phyloP scores from a whole-genome alignment of 2,329 filamentous ascomycete species.

The Trichoderma atrobrunneum region DNA sequence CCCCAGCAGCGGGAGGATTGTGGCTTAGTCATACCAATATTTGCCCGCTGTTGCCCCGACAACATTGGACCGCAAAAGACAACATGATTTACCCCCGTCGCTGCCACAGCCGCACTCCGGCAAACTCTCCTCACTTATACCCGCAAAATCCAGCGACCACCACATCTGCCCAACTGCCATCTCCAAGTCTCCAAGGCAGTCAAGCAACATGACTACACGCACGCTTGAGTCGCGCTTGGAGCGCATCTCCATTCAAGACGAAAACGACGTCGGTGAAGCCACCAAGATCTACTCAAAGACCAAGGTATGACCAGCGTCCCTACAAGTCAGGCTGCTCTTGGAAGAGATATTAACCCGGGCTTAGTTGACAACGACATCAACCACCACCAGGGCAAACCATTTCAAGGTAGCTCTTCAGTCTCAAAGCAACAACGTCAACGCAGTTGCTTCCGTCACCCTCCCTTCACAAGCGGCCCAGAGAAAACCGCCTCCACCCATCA shows the following conservation, averaged over 20 bases:
- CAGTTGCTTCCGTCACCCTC: slow-evolving; percentile 63
- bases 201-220: slow-evolving; percentile 62
- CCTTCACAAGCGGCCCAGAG: slow-evolving; percentile 63
- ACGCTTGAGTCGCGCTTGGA: slow-evolving; percentile 85
- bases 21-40: neutral
- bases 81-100: slow-evolving; percentile 8
- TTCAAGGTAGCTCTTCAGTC: slow-evolving; percentile 83
- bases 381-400: slow-evolving; percentile 70
- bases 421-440: slow-evolving; percentile 66
- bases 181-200: neutral
- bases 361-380: slow-evolving; percentile 25
- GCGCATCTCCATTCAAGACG: slow-evolving; percentile 84
- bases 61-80: slow-evolving; percentile 15
- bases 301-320: slow-evolving; percentile 58
- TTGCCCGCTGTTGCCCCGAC: neutral
- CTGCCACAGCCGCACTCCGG: neutral
- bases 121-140: slow-evolving; percentile 9
- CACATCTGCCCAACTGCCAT: neutral
- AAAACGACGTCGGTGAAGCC: slow-evolving; percentile 65
- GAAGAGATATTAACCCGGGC: neutral
- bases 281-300: slow-evolving; percentile 63
- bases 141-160: neutral
- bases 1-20: neutral
- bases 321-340: neutral
- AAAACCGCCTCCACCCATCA: slow-evolving; percentile 32